phyloP scores from a whole-genome alignment of 2,329 filamentous ascomycete species.

The Cercospora berteroae region DNA sequence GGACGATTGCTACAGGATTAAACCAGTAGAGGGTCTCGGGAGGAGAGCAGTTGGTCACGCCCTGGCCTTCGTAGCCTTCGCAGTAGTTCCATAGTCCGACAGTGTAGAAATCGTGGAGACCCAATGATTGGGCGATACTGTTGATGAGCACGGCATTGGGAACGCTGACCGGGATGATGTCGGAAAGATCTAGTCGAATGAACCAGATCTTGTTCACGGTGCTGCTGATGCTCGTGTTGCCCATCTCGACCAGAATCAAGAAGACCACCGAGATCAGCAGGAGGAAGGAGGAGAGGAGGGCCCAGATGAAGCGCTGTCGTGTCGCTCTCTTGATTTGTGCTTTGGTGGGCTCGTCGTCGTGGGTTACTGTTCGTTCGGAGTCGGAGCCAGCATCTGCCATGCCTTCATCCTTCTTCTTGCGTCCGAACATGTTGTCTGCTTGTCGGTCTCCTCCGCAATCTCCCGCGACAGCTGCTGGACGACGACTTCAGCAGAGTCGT shows the following conservation, averaged over 20 bases:
- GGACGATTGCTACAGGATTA: slow-evolving; percentile 79
- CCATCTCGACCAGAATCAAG: slow-evolving; percentile 75
- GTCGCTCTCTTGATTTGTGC: slow-evolving; percentile 50
- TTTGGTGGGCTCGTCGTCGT: slow-evolving; percentile 35
- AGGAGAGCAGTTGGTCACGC: slow-evolving; percentile 72
- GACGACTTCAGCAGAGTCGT: not conserved
- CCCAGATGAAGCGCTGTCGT: slow-evolving; percentile 58
- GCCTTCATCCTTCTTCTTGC: slow-evolving; percentile 24
- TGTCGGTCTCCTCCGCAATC: not conserved
- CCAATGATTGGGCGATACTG: slow-evolving; percentile 79
- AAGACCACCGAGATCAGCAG: slow-evolving; percentile 76
- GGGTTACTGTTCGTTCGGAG: slow-evolving; percentile 33
- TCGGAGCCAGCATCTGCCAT: slow-evolving; percentile 23
- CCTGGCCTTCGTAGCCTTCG: slow-evolving; percentile 74
- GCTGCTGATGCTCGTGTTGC: slow-evolving; percentile 62
- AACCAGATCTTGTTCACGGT: slow-evolving; percentile 74
- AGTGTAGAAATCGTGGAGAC: slow-evolving; percentile 91
- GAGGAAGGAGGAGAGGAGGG: slow-evolving; percentile 63
- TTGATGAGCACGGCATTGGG: slow-evolving; percentile 76
- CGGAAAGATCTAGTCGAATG: slow-evolving; percentile 75
- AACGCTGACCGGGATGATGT: slow-evolving; percentile 72
- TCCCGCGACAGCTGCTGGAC: not conserved
- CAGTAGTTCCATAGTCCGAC: slow-evolving; percentile 91
- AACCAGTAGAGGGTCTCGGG: slow-evolving; percentile 80
- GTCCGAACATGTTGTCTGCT: slow-evolving; percentile 34